These are phyloP conservation scores for Aurinia saxatilis DNA, from an alignment of 345 rosid species.

Conservation along the genomic window DNA sequence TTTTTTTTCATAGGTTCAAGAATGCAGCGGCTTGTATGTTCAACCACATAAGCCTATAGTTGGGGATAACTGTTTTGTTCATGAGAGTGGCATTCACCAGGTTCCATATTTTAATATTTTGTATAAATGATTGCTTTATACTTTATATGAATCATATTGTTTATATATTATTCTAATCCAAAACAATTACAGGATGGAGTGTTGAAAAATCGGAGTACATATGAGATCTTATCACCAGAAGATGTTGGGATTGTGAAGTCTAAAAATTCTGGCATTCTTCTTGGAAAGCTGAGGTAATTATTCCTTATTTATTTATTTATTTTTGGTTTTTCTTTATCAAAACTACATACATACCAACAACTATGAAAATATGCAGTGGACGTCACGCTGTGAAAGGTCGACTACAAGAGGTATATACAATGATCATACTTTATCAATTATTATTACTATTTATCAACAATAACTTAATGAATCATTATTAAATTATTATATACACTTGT, in stretches of 20 bases:
- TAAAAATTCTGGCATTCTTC: conserved; percentile 66
- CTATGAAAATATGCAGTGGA: conserved; percentile 42
- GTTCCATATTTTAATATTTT: conserved; percentile 33
- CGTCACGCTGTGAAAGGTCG: conserved; percentile 80
- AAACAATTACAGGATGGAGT: conserved; percentile 61
- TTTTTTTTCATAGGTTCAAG: conserved; percentile 51
- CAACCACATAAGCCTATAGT: conserved; percentile 96
- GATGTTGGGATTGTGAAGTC: conserved; percentile 73
- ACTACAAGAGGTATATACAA: conserved; percentile 47
- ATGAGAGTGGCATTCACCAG: conserved; percentile 89
- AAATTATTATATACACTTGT: not conserved
- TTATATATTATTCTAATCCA: not conserved
- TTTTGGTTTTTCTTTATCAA: not conserved
- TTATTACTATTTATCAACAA: no score
- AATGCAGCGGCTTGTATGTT: conserved; percentile 58
- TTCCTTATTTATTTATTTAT: not conserved
- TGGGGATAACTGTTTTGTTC: conserved; percentile 88
- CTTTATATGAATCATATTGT: no score
- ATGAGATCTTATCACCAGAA: conserved; percentile 82
- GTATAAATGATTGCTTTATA: not conserved
- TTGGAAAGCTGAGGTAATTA: conserved; percentile 71
- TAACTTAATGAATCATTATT: not conserved
- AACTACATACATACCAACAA: not conserved
- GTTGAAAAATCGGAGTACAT: conserved; percentile 77
- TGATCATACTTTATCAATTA: no score